phyloP scores from a whole-genome alignment of 345 rosid genomes.

The Citrus cavaleriei region DNA sequence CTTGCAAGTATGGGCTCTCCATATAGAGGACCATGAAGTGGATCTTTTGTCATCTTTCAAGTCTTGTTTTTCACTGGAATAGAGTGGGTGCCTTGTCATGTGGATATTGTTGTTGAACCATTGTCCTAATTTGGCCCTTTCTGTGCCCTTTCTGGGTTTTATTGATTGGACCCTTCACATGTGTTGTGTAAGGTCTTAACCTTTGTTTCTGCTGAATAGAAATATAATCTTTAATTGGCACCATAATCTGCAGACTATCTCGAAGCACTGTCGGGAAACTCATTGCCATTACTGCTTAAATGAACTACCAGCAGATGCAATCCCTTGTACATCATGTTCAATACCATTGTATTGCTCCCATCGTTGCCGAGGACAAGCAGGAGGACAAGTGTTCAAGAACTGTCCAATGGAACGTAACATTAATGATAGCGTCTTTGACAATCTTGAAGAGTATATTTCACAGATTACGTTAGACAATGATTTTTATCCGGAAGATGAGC shows the following conservation, averaged over 20 bases:
- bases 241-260: conserved; percentile 44
- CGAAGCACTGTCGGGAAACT: conserved; percentile 61
- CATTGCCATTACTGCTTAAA: conserved; percentile 86
- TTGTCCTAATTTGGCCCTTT: not conserved
- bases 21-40: not conserved
- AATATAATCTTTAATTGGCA: conserved; percentile 1
- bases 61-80: not conserved
- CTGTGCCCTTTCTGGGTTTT: not conserved
- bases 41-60: not conserved
- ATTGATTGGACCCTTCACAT: not conserved
- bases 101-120: not conserved
- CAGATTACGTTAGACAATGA: conserved; percentile 24
- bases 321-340: conserved; percentile 75
- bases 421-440: conserved; percentile 21
- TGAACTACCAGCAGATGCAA: conserved; percentile 64
- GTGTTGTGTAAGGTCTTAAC: not conserved
- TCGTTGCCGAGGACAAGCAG: conserved; percentile 53
- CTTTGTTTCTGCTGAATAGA: not conserved
- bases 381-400: conserved; percentile 34
- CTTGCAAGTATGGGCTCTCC: too few species aligned
- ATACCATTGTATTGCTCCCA: conserved; percentile 74
- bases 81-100: not conserved
- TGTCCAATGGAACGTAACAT: conserved; percentile 19
- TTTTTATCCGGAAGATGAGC: conserved; percentile 23
- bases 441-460: conserved; percentile 36